These are phyloP conservation scores for Salix brachista DNA, from an alignment of 345 rosid species.

Conservation along the genomic window DNA sequence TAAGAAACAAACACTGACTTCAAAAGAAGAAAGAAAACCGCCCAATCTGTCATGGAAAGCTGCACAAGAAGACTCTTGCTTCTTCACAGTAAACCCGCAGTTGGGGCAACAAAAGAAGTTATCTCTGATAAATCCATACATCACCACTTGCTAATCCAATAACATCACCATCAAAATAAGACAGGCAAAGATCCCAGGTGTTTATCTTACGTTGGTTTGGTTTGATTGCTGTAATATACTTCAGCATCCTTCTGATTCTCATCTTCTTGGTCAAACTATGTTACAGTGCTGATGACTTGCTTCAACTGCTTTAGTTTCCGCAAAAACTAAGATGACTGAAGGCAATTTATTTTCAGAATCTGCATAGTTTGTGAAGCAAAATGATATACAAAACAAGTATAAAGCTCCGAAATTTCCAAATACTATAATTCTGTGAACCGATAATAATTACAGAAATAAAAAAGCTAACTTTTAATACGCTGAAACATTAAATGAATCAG, in stretches of 20 bases:
- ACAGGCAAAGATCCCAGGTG: background rate
- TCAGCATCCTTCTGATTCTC: background rate
- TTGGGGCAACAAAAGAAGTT: background rate
- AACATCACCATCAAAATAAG: background rate
- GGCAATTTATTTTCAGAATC: background rate
- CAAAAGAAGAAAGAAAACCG: too few species aligned
- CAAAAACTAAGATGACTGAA: too few species aligned
- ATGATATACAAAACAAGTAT: background rate
- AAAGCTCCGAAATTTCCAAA: slow-evolving; percentile 3
- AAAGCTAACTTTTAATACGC: background rate
- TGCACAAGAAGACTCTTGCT: background rate
- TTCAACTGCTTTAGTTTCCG: background rate
- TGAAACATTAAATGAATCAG: background rate
- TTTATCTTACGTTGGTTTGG: background rate
- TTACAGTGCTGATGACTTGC: background rate
- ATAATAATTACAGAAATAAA: slow-evolving; percentile 5
- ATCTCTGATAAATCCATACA: background rate
- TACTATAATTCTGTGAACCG: background rate
- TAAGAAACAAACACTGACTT: too few species aligned
- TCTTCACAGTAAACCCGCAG: background rate
- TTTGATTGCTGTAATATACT: background rate
- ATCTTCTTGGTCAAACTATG: background rate
- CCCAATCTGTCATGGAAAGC: background rate
- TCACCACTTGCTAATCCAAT: background rate
- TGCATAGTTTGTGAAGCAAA: background rate